phyloP scores from a whole-genome alignment of 495 filamentous ascomycete species.

The Neurospora sp. region DNA sequence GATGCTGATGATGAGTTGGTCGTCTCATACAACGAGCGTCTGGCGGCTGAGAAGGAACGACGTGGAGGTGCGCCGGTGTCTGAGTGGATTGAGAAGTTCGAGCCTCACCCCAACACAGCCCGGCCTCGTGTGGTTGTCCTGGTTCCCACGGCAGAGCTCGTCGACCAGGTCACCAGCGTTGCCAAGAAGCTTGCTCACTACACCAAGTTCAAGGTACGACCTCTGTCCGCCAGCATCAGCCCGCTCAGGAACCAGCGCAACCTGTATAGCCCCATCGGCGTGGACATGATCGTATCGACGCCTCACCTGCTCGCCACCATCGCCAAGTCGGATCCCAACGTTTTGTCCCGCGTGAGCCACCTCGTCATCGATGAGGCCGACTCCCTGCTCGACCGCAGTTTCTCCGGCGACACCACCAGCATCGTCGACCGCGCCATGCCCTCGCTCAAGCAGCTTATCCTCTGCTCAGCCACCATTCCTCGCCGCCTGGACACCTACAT shows the following conservation, averaged over 20 bases:
- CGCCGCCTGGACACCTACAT: slow-evolving; percentile 75
- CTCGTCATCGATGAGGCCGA: slow-evolving; percentile 92
- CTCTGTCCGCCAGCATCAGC: slow-evolving; percentile 66
- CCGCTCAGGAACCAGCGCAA: slow-evolving; percentile 74
- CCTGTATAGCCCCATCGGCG: slow-evolving; percentile 68
- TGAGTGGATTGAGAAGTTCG: slow-evolving; percentile 37
- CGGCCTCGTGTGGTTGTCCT: slow-evolving; percentile 78
- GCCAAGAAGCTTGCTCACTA: slow-evolving; percentile 73
- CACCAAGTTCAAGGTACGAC: slow-evolving; percentile 69
- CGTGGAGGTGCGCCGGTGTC: slow-evolving; percentile 42
- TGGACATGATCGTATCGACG: slow-evolving; percentile 81
- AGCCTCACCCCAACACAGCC: slow-evolving; percentile 59
- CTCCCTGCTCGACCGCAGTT: slow-evolving; percentile 86
- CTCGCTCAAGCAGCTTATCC: slow-evolving; percentile 76
- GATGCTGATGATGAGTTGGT: slow-evolving; percentile 54
- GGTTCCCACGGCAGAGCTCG: slow-evolving; percentile 88
- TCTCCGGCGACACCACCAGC: slow-evolving; percentile 67
- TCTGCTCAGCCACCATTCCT: slow-evolving; percentile 96
- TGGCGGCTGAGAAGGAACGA: slow-evolving; percentile 33
- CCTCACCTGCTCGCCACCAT: slow-evolving; percentile 82
- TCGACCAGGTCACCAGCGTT: slow-evolving; percentile 71
- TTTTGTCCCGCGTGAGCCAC: slow-evolving; percentile 78
- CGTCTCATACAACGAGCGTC: slow-evolving; percentile 39
- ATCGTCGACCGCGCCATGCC: slow-evolving; percentile 70
- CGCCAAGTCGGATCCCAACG: slow-evolving; percentile 74